phyloP scores from a whole-genome alignment of 2,329 filamentous ascomycete species.

The Colletotrichum tamarilloi region DNA sequence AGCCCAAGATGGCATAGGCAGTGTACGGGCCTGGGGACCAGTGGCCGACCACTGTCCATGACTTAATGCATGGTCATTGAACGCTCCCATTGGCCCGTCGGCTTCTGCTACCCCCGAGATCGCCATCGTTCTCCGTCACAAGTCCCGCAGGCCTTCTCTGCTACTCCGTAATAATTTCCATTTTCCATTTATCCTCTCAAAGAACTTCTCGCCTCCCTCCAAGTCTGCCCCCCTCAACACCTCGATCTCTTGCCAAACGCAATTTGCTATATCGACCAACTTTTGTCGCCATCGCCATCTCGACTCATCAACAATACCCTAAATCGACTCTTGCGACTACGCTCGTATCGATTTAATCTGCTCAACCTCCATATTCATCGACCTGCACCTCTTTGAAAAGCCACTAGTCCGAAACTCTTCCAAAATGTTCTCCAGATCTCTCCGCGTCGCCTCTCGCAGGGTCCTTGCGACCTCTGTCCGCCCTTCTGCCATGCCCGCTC shows the following conservation, averaged over 20 bases:
- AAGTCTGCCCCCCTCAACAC: conserved; percentile 10
- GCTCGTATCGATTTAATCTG: conserved; percentile 10
- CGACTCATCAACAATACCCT: conserved; percentile 5
- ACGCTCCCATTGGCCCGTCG: conserved; percentile 28
- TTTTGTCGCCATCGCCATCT: conserved; percentile 27
- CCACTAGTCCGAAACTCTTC: conserved; percentile 11
- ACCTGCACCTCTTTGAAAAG: conserved; percentile 3
- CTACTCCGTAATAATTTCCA: conserved; percentile 9
- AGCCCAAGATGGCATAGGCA: no score
- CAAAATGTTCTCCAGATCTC: conserved; percentile 60
- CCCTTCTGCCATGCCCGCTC: conserved; percentile 50
- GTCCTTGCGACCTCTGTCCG: conserved; percentile 53
- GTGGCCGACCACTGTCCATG: conserved; percentile 14
- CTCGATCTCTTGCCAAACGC: neutral
- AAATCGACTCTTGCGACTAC: conserved; percentile 15
- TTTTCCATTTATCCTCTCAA: conserved; percentile 19
- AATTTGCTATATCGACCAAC: conserved; percentile 20
- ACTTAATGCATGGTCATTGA: conserved; percentile 35
- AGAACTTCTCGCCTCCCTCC: conserved; percentile 29
- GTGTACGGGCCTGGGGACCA: neutral
- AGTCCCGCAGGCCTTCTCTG: conserved; percentile 30
- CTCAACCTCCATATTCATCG: conserved; percentile 12
- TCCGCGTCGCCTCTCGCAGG: conserved; percentile 56
- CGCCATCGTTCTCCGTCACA: conserved; percentile 37
- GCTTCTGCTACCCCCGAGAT: conserved; percentile 35